Conservation (phyloP, 495 filamentous ascomycete genomes). For the Hamigera avellanea region DNA sequence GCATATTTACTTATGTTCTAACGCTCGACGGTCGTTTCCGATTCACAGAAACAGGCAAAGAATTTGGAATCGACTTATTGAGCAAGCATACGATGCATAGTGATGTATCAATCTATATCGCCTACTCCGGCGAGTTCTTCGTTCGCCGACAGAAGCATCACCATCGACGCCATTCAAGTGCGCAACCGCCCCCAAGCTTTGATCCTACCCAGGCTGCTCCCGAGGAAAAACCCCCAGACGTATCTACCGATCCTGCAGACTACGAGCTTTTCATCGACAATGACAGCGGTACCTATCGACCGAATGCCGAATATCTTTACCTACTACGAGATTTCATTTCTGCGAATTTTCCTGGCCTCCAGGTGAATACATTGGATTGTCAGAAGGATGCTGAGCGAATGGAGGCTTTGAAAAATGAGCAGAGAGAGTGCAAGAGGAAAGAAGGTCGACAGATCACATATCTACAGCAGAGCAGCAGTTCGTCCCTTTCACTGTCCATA, state of each 20-base stretch:
- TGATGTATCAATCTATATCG: slow-evolving; percentile 79
- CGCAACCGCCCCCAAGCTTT: slow-evolving; percentile 7
- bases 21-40: slow-evolving; percentile 76
- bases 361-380: slow-evolving; percentile 58
- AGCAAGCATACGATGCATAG: slow-evolving; percentile 95
- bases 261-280: slow-evolving; percentile 94
- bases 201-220: slow-evolving; percentile 29
- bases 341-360: slow-evolving; percentile 60
- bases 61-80: slow-evolving; percentile 85
- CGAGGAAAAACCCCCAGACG: slow-evolving; percentile 12
- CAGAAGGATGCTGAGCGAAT: slow-evolving; percentile 51
- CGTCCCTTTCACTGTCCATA: slow-evolving; percentile 42
- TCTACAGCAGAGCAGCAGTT: slow-evolving; percentile 48
- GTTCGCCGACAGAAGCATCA: slow-evolving; percentile 52
- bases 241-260: slow-evolving; percentile 45
- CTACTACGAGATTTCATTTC: slow-evolving; percentile 57
- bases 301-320: slow-evolving; percentile 62
- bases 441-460: slow-evolving; percentile 51
- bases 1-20: slow-evolving; percentile 86
- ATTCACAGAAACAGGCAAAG: slow-evolving; percentile 90
- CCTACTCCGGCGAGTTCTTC: slow-evolving; percentile 89
- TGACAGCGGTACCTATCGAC: slow-evolving; percentile 86
- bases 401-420: slow-evolving; percentile 48
- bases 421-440: slow-evolving; percentile 48
- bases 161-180: slow-evolving; percentile 14